Percentiles rank a stretch among this genome's conserved stretches.
Evolutionary conservation across 78 protist species (phyloP).

Genomic region (Guillardia theta): DNA sequence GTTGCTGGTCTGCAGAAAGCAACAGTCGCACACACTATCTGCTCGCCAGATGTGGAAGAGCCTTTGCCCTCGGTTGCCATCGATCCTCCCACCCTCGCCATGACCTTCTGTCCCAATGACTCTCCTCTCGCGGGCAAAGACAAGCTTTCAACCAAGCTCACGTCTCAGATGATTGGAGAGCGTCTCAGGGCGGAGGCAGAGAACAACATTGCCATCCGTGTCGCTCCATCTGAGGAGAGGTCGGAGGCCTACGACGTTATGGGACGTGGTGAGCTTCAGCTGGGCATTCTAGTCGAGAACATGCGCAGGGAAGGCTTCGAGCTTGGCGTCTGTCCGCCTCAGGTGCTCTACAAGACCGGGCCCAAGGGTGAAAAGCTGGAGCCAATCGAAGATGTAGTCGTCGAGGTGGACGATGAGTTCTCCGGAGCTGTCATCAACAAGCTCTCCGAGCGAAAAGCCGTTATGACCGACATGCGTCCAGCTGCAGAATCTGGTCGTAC

Average conservation of each 20-base stretch:
- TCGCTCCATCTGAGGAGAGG: not conserved
- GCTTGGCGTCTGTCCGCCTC: conserved; percentile 69
- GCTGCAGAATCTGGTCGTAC: conserved; percentile 54
- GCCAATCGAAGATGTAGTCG: conserved; percentile 66
- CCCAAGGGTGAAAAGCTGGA: conserved; percentile 23
- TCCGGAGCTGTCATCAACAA: conserved; percentile 55
- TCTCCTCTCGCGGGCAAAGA: conserved; percentile 74
- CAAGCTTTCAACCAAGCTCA: conserved; percentile 66
- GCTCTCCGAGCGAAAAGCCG: conserved; percentile 21
- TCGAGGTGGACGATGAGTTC: conserved; percentile 76
- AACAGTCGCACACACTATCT: conserved; percentile 69
- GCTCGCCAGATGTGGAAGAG: not conserved
- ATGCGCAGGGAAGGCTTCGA: conserved; percentile 93
- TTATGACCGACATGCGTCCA: conserved; percentile 34
- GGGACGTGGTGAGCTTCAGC: conserved; percentile 26
- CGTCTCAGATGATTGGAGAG: conserved; percentile 2
- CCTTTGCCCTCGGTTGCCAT: conserved; percentile 62
- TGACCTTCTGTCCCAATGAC: conserved; percentile 78
- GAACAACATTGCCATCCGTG: conserved; percentile 72
- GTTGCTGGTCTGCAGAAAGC: conserved; percentile 62
- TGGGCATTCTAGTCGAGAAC: conserved; percentile 82
- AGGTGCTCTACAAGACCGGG: conserved; percentile 11
- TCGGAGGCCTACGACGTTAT: conserved; percentile 23
- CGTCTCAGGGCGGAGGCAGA: conserved; percentile 67
- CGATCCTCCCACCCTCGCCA: conserved; percentile 84